Evolutionary conservation across 1,284 basidiomycete species (phyloP).

Genomic region (Fomitopsis palustris): DNA sequence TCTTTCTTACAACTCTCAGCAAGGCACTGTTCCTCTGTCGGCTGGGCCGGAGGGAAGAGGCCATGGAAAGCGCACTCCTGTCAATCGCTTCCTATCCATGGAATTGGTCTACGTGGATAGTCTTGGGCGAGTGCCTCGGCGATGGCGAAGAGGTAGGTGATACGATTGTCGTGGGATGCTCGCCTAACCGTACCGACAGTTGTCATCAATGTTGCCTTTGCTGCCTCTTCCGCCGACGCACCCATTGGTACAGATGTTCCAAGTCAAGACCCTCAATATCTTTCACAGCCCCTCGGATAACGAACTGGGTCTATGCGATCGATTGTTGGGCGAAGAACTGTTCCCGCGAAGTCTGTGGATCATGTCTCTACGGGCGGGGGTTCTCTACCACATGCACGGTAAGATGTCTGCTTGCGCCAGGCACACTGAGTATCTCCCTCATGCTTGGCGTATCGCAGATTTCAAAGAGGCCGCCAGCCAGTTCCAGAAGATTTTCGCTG

Average conservation of each 20-base stretch:
- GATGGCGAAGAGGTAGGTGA: conserved; percentile 83
- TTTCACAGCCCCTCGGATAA: conserved; percentile 86
- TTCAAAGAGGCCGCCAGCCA: conserved; percentile 81
- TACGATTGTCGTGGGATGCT: not conserved
- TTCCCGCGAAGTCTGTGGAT: conserved; percentile 88
- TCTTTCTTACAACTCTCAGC: conserved; percentile 33
- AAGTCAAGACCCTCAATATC: conserved; percentile 86
- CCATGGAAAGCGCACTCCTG: conserved; percentile 77
- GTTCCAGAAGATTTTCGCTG: conserved; percentile 76
- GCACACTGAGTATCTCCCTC: not conserved
- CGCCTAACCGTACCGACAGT: conserved; percentile 35
- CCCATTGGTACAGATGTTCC: conserved; percentile 83
- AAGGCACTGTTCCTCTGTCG: conserved; percentile 81
- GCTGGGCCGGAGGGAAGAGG: conserved; percentile 77
- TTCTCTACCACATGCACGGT: conserved; percentile 91
- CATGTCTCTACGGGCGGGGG: conserved; percentile 81
- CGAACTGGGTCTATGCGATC: conserved; percentile 75
- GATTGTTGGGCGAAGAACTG: conserved; percentile 62
- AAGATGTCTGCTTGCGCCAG: too few relatives aligned
- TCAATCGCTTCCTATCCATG: conserved; percentile 85
- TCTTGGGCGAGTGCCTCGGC: conserved; percentile 77
- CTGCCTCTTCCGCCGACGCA: conserved; percentile 65
- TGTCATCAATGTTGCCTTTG: conserved; percentile 60
- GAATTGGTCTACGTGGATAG: conserved; percentile 95
- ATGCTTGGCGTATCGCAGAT: conserved; percentile 46